Evolutionary conservation across 2,329 filamentous ascomycete species (phyloP).

Genomic region (Neofusicoccum kwambonambiense): DNA sequence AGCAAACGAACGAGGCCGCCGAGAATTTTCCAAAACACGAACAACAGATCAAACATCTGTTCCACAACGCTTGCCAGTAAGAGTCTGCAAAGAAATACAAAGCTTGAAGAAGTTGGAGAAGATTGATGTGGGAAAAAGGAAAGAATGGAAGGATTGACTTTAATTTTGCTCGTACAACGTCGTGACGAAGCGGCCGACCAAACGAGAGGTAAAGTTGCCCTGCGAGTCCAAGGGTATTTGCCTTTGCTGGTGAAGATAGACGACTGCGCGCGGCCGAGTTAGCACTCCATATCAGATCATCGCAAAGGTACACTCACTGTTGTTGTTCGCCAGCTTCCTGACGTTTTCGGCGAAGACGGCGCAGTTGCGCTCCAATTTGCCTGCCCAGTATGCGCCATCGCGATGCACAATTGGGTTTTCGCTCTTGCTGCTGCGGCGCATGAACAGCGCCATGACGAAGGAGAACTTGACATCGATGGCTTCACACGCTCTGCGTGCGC

Average conservation of each 20-base stretch:
- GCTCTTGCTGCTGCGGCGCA: conserved; percentile 15
- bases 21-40: conserved; percentile 8
- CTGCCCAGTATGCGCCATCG: conserved; percentile 6
- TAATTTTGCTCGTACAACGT: conserved; percentile 7
- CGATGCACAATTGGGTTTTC: conserved; percentile 14
- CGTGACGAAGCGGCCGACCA: conserved; percentile 16
- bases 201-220: conserved; percentile 17
- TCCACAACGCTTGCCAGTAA: background rate
- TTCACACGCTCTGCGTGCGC: conserved; percentile 41
- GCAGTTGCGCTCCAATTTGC: conserved; percentile 11
- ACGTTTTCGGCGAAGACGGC: conserved; percentile 8
- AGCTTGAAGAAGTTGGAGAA: conserved; percentile 3
- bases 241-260: conserved; percentile 14
- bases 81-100: conserved; percentile 11
- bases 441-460: conserved; percentile 46
- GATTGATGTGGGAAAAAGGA: background rate
- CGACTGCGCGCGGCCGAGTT: background rate
- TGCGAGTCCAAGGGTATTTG: conserved; percentile 13
- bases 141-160: conserved; percentile 1
- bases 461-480: conserved; percentile 46
- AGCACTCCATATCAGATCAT: background rate
- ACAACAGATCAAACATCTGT: background rate
- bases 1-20: conserved; percentile 7
- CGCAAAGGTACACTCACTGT: background rate
- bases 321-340: conserved; percentile 5